Conservation (phyloP, 169 alveolate genomes). For the Plasmodium inui region DNA sequence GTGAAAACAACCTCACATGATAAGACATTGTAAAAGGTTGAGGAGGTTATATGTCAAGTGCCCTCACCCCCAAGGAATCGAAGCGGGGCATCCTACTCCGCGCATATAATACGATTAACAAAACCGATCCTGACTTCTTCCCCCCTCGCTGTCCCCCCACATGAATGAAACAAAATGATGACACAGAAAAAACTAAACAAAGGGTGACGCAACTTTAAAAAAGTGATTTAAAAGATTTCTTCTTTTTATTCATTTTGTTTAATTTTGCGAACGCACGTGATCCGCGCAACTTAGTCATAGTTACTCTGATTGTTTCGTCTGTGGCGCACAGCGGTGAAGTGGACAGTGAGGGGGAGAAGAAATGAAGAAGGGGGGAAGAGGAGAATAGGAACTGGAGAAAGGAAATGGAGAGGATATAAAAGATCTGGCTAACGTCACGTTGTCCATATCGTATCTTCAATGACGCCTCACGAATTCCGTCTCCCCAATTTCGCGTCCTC, state of each 20-base stretch:
- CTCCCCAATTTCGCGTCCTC: not conserved
- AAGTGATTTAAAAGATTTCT: constrained; percentile 45
- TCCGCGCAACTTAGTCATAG: constrained; percentile 48
- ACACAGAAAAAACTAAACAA: constrained; percentile 17
- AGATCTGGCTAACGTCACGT: not conserved
- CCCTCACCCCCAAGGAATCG: not conserved
- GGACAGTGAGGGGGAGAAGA: not conserved
- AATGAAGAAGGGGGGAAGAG: too few relatives aligned
- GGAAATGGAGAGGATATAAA: not conserved
- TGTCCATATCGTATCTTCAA: not conserved
- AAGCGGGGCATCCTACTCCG: not conserved
- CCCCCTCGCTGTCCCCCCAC: not conserved
- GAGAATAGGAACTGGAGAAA: too few relatives aligned
- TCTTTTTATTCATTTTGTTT: constrained; percentile 42
- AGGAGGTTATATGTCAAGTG: too few relatives aligned
- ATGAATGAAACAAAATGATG: constrained; percentile 72
- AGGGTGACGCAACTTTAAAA: constrained; percentile 52
- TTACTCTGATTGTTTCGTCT: constrained; percentile 77
- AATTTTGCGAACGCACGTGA: constrained; percentile 24
- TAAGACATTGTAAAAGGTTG: not conserved
- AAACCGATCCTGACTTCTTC: not conserved
- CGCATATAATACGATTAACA: not conserved
- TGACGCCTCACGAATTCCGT: too few relatives aligned
- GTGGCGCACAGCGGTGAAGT: not conserved
- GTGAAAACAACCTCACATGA: not conserved